Evolutionary conservation across 1,284 basidiomycete genomes (phyloP).

Genomic region (Cryptococcus amylolentus): DNA sequence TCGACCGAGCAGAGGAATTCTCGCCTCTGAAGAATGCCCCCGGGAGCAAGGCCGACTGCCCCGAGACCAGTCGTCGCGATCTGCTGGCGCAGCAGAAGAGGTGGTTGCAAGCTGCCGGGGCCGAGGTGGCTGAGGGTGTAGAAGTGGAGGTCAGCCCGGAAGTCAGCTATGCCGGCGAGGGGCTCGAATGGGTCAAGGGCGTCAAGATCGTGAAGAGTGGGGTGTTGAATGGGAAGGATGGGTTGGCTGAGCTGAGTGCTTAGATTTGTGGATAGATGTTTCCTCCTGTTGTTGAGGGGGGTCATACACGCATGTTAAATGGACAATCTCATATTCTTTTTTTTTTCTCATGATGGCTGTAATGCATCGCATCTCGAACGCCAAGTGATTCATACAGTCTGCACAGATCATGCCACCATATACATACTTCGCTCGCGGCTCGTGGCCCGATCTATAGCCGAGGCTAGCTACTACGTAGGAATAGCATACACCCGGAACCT

Average conservation of each 20-base stretch:
- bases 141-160: constrained; percentile 90
- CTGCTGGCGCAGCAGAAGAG: constrained; percentile 83
- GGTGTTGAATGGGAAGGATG: constrained; percentile 24
- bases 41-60: constrained; percentile 88
- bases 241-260: constrained; percentile 7
- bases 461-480: no score
- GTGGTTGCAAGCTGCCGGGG: constrained; percentile 79
- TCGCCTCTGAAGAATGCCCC: constrained; percentile 97
- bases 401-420: no score
- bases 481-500: no score
- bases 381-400: no score
- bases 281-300: no score
- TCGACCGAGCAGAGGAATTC: constrained; percentile 85
- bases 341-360: no score
- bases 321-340: no score
- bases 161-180: constrained; percentile 88
- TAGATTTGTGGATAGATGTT: neutral
- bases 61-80: constrained; percentile 84
- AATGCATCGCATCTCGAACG: no score
- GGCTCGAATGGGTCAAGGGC: constrained; percentile 73
- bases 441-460: no score
- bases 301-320: no score
- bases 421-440: no score
- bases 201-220: constrained; percentile 63
- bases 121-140: constrained; percentile 56